Base-by-base conservation (phyloP, 2,329 filamentous ascomycete species). In the Teratosphaeria zuluensis region DNA sequence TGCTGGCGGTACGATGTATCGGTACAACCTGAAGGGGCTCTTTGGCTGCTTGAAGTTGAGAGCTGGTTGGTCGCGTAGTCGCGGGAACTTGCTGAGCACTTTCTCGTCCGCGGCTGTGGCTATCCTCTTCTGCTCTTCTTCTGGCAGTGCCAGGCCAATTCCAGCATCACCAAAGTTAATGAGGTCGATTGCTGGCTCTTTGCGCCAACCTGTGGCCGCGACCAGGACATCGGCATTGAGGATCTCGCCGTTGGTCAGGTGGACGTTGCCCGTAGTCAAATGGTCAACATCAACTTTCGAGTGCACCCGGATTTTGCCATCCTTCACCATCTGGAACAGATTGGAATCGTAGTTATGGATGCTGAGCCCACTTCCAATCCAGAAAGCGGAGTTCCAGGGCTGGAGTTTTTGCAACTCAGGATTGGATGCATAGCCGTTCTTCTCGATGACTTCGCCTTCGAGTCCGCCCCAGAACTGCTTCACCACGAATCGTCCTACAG, bases 301-400 rank as follows among this genome's bases (percentile, higher is more conserved):
- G 54, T 84, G 77, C 0, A 87, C 73, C 19, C 75, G 74, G 35
- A 87, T 79, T n/a, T 73, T 76, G 3, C 81, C 80, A 4, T 75
- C 68, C 52, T 74, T 75, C 11, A 88, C 76, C 12, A 84, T 71
- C 5, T 82, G 78, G 66, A 84, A 81, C 65, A 86, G 79, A 62
- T 81, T 75, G 2, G 75, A 64, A 31, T 59, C 76, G 64, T 83
- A 87, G 66, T 86, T 87, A 58, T 84, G 74, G 32, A 87, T 85
- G 53, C 80, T 81, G 33, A 86, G 74, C 0, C 77, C 77, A 11
- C 76, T 79, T 1, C 80, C 83, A 7, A 80, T 78, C 78, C 81
- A 86, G 56, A 78, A 76, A 0, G 74, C 71, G 11, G 64, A 64
- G 51, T 72, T 64, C 74, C 75, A 76, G 0, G 76, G 76, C 42